A percentile compares a stretch with the other conserved stretches of the same genome.
Conservation (phyloP, 345 rosid species). For the Moringa oleifera region DNA sequence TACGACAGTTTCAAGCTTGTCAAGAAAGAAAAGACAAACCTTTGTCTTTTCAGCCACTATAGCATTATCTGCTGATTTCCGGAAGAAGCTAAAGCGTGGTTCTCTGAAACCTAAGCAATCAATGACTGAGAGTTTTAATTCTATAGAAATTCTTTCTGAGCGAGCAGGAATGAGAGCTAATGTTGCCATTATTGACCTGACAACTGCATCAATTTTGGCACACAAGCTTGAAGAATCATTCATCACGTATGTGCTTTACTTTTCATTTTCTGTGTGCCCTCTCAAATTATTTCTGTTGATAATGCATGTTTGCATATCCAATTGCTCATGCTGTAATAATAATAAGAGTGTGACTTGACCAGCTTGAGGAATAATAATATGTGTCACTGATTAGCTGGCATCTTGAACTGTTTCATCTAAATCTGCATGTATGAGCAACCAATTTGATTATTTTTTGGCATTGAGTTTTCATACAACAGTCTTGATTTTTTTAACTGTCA, state of each 20-base stretch:
- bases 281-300: not conserved
- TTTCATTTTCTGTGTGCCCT: not conserved
- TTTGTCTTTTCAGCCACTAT: conserved; percentile 96
- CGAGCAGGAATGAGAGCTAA: conserved; percentile 86
- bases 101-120: conserved; percentile 57
- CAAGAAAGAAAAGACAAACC: conserved; percentile 88
- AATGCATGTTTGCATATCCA: not conserved
- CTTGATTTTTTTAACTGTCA: too few relatives aligned
- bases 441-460: too few relatives aligned
- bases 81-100: conserved; percentile 85
- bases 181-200: conserved; percentile 86
- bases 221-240: conserved; percentile 86
- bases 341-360: too few relatives aligned
- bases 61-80: conserved; percentile 85
- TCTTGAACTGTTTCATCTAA: too few relatives aligned
- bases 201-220: conserved; percentile 66
- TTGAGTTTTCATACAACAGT: too few relatives aligned
- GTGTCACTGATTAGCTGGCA: too few relatives aligned
- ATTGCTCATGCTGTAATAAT: too few relatives aligned
- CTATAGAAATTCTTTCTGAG: conserved; percentile 80
- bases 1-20: conserved; percentile 49
- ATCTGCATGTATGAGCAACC: too few relatives aligned
- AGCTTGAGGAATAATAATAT: too few relatives aligned
- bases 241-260: conserved; percentile 46
- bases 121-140: conserved; percentile 47